These are phyloP conservation scores for Penicillium sp. DNA, from an alignment of 2,329 filamentous ascomycete species.

Conservation along the genomic window DNA sequence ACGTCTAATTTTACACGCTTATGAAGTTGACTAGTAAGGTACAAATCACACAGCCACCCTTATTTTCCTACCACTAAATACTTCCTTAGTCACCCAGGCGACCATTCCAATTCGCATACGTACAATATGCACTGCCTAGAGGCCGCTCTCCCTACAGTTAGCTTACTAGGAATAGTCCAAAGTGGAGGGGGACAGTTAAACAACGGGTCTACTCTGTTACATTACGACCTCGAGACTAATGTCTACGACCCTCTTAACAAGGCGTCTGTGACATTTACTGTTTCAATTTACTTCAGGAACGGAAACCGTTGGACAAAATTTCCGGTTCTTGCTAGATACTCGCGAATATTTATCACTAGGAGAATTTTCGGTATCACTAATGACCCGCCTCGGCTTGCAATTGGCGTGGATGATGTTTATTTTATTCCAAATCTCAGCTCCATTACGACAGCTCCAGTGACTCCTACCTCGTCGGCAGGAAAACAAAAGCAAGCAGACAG, in stretches of 20 bases:
- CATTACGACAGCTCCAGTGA: background rate
- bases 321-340: background rate
- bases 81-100: background rate
- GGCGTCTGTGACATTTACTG: background rate
- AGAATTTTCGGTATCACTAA: background rate
- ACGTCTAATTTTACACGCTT: background rate
- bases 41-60: background rate
- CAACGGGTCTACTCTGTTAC: background rate
- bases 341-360: background rate
- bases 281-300: background rate
- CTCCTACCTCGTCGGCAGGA: background rate
- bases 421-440: background rate
- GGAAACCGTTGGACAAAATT: background rate
- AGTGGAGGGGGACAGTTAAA: background rate
- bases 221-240: background rate
- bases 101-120: background rate
- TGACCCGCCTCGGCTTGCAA: background rate
- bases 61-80: background rate
- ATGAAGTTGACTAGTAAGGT: background rate
- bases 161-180: background rate
- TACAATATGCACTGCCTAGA: background rate
- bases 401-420: background rate
- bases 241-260: background rate
- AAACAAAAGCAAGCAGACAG: background rate
- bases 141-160: background rate